A percentile compares a stretch with the other conserved stretches of the same genome.
Conservation (phyloP, 345 rosid species). For the Melastoma malabathricum region DNA sequence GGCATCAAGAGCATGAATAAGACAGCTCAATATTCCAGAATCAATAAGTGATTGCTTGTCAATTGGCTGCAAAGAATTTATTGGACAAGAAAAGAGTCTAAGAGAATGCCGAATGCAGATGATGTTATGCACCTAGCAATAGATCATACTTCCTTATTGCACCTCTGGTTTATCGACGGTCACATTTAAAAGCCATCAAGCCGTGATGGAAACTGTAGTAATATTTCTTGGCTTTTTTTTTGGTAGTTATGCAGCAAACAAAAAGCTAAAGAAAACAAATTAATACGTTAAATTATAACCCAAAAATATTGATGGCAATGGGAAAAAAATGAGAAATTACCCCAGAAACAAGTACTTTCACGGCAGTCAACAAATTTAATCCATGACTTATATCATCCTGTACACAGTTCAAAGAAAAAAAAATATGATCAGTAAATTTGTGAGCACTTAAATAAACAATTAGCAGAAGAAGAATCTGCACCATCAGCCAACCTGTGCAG, state of each 20-base stretch:
- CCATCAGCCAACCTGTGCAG: slow-evolving; percentile 47
- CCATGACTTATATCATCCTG: slow-evolving; percentile 92
- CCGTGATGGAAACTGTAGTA: too few species aligned
- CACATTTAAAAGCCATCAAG: too few species aligned
- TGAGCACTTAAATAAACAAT: slow-evolving; percentile 6
- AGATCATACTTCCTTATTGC: too few species aligned
- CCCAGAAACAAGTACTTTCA: slow-evolving; percentile 91
- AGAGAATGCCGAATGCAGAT: background rate
- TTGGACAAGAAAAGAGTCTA: slow-evolving; percentile 4
- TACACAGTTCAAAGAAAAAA: slow-evolving; percentile 12
- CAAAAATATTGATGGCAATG: background rate
- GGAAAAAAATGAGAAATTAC: slow-evolving; percentile 27
- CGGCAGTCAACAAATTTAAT: slow-evolving; percentile 78
- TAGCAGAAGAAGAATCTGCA: background rate
- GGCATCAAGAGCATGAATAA: slow-evolving; percentile 67
- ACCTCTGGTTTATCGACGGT: too few species aligned
- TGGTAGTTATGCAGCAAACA: too few species aligned
- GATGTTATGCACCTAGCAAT: background rate
- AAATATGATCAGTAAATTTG: slow-evolving; percentile 9
- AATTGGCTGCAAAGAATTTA: slow-evolving; percentile 52
- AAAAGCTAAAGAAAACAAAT: background rate
- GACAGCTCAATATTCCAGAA: slow-evolving; percentile 97
- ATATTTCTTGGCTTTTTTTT: too few species aligned
- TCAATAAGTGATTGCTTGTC: slow-evolving; percentile 97
- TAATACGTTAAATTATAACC: background rate